These are phyloP conservation scores for Gossypium arboreum DNA, from an alignment of 345 rosid genomes.

Conservation along the genomic window DNA sequence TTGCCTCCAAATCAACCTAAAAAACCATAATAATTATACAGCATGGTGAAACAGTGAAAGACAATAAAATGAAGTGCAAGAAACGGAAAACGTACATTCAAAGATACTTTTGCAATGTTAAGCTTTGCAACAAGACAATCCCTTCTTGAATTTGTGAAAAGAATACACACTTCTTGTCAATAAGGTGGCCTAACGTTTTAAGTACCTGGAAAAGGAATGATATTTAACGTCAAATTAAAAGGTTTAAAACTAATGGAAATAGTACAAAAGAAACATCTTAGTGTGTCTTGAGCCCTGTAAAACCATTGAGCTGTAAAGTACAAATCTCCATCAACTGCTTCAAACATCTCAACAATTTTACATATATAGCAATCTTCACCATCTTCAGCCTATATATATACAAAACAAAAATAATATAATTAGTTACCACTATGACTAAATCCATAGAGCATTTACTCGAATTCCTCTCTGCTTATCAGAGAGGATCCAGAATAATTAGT, in stretches of 20 bases:
- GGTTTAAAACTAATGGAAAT: neutral
- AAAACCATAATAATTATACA: constrained; percentile 3
- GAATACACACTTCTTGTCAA: constrained; percentile 52
- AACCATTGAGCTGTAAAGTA: constrained; percentile 74
- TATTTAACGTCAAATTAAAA: neutral
- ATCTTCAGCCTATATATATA: constrained; percentile 38
- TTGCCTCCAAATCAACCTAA: constrained; percentile 41
- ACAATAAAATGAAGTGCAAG: neutral
- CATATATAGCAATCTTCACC: constrained; percentile 45
- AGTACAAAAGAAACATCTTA: constrained; percentile 25
- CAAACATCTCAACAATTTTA: constrained; percentile 60
- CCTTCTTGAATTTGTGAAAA: constrained; percentile 46
- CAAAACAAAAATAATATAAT: neutral
- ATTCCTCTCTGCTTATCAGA: neutral
- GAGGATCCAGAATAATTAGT: too few species aligned
- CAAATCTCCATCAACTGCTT: constrained; percentile 34
- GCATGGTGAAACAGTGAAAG: neutral
- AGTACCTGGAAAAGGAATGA: constrained; percentile 31
- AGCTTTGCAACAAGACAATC: constrained; percentile 47
- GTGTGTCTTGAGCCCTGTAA: constrained; percentile 66
- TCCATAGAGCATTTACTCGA: neutral
- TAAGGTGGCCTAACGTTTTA: constrained; percentile 1
- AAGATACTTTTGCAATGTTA: constrained; percentile 37
- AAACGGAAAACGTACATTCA: constrained; percentile 30
- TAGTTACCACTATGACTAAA: neutral